These are phyloP conservation scores for Byssoonygena ceratinophila DNA, from an alignment of 2,329 filamentous ascomycete species.

Conservation along the genomic window DNA sequence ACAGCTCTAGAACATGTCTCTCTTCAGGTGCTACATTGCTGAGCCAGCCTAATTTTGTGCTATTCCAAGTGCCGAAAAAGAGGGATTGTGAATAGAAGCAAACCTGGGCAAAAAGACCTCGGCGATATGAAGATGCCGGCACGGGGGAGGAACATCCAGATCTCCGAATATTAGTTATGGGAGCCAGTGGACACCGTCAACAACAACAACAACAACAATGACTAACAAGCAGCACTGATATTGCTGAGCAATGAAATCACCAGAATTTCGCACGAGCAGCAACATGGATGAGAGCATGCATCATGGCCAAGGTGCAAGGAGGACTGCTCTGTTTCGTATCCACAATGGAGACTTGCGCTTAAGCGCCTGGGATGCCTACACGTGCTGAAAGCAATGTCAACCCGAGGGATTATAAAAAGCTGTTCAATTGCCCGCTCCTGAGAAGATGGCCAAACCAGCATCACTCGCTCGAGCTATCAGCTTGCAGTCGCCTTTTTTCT, in stretches of 20 bases:
- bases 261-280: constrained; percentile 2
- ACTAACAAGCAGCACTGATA: not conserved
- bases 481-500: constrained; percentile 22
- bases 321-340: not conserved
- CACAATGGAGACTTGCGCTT: not conserved
- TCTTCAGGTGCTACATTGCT: too few relatives aligned
- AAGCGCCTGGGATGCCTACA: not conserved
- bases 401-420: not conserved
- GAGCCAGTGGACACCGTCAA: too few relatives aligned
- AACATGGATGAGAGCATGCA: not conserved
- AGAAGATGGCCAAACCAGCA: not conserved
- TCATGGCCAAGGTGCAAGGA: not conserved
- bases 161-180: too few relatives aligned
- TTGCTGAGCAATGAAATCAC: constrained; percentile 5
- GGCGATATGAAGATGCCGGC: too few relatives aligned
- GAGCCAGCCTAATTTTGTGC: too few relatives aligned
- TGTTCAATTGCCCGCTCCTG: not conserved
- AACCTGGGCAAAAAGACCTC: too few relatives aligned
- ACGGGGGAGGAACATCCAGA: too few relatives aligned
- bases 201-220: too few relatives aligned
- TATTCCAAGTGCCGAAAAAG: too few relatives aligned
- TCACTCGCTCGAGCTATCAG: not conserved
- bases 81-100: too few relatives aligned
- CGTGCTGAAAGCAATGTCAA: not conserved
- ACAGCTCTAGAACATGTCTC: too few relatives aligned